Evolutionary conservation across 2,329 filamentous ascomycete species (phyloP).

Genomic region (Drechslera avenae): DNA sequence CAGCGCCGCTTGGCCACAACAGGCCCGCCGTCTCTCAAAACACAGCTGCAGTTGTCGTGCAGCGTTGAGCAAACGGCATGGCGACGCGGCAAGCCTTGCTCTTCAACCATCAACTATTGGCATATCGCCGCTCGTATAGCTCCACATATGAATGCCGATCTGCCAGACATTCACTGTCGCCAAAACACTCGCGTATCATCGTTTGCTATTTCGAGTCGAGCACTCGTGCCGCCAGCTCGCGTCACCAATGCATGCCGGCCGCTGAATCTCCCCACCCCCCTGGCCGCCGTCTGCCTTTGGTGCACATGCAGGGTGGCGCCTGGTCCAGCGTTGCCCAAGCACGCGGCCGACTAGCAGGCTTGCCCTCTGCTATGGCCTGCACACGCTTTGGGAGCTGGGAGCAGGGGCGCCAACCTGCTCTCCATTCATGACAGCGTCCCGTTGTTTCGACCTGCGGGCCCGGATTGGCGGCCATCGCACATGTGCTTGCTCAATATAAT

Average conservation of each 20-base stretch:
- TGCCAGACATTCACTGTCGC: slow-evolving; percentile 27
- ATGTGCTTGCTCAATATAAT: slow-evolving; percentile 39
- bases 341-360: slow-evolving; percentile 20
- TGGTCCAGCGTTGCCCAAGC: slow-evolving; percentile 1
- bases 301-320: slow-evolving; percentile 28
- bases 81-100: too few relatives aligned
- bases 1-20: not conserved
- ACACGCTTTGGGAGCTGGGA: slow-evolving; percentile 17
- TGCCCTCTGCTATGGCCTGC: slow-evolving; percentile 29
- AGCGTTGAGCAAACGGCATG: not conserved
- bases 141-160: slow-evolving; percentile 28
- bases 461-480: slow-evolving; percentile 23
- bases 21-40: not conserved
- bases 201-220: slow-evolving; percentile 35
- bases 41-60: too few relatives aligned
- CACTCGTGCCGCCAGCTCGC: slow-evolving; percentile 32
- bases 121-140: slow-evolving; percentile 20
- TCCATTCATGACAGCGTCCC: slow-evolving; percentile 24
- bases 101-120: too few relatives aligned
- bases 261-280: slow-evolving; percentile 13
- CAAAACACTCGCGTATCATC: slow-evolving; percentile 32
- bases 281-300: not conserved
- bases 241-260: slow-evolving; percentile 20
- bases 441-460: slow-evolving; percentile 33
- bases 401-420: slow-evolving; percentile 20